A percentile compares a stretch with the other conserved stretches of the same genome.
phyloP scores from a whole-genome alignment of 2,329 filamentous ascomycete species.

The Catunica adiposa region DNA sequence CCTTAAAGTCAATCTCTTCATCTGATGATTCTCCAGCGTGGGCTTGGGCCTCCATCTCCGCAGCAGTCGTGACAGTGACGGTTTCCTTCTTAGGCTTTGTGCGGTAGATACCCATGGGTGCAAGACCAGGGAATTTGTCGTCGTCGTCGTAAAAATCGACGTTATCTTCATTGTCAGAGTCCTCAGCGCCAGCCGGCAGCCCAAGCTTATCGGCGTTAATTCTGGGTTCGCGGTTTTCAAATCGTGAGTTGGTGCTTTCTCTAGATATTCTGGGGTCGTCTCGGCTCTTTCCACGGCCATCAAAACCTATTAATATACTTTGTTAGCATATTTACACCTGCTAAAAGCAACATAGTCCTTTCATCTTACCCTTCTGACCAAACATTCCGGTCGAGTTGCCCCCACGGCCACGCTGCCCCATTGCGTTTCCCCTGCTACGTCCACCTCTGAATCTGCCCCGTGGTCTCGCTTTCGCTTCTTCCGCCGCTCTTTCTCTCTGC shows the following conservation, averaged over 20 bases:
- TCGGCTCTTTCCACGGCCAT: slow-evolving; percentile 11
- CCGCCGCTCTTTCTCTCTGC: slow-evolving; percentile 25
- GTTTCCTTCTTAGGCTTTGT: slow-evolving; percentile 13
- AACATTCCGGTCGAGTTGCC: slow-evolving; percentile 18
- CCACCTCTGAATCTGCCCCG: slow-evolving; percentile 27
- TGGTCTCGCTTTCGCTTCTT: slow-evolving; percentile 24
- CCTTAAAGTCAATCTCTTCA: slow-evolving; percentile 14
- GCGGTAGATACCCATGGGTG: slow-evolving; percentile 39
- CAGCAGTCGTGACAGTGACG: slow-evolving; percentile 11
- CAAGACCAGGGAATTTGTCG: slow-evolving; percentile 20
- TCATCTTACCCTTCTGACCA: slow-evolving; percentile 15
- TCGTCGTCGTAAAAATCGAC: slow-evolving; percentile 28
- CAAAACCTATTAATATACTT: slow-evolving; percentile 1
- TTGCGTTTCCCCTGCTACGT: slow-evolving; percentile 28
- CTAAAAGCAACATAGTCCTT: slow-evolving; percentile 5
- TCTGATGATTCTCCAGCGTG: slow-evolving; percentile 10
- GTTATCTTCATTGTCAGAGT: slow-evolving; percentile 31
- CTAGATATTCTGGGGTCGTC: slow-evolving; percentile 19
- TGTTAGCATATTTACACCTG: neutral
- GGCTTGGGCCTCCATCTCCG: slow-evolving; percentile 12
- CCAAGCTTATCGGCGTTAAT: slow-evolving; percentile 42
- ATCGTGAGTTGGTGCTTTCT: slow-evolving; percentile 19
- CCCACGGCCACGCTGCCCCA: slow-evolving; percentile 26
- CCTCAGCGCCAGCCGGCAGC: slow-evolving; percentile 21
- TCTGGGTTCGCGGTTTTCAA: slow-evolving; percentile 26